phyloP scores from a whole-genome alignment of 1,139 yeast genomes.

The Casaregolazyma lundiana region DNA sequence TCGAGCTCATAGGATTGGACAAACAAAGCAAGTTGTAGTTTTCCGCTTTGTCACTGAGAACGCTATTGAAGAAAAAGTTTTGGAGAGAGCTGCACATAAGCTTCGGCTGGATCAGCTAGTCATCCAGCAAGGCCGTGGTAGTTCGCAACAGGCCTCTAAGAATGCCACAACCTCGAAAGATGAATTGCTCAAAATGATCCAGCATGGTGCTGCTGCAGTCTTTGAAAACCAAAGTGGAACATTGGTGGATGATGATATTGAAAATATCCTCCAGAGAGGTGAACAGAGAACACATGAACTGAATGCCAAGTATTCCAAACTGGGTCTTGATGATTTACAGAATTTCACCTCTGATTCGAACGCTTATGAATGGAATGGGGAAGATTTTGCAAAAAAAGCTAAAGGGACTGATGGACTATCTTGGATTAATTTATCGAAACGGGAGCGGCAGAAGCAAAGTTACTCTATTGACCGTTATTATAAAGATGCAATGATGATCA shows the following conservation, averaged over 20 bases:
- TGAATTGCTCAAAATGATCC: slow-evolving; percentile 90
- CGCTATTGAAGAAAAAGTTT: slow-evolving; percentile 93
- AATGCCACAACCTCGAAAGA: slow-evolving; percentile 54
- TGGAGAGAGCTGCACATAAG: slow-evolving; percentile 95
- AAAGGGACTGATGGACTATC: slow-evolving; percentile 39
- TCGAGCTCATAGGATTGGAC: slow-evolving; percentile 97
- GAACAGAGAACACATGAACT: slow-evolving; percentile 74
- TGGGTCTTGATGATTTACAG: slow-evolving; percentile 90
- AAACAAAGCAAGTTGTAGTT: slow-evolving; percentile 90
- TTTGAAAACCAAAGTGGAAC: slow-evolving; percentile 43
- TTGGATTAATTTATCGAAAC: slow-evolving; percentile 85
- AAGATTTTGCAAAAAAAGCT: slow-evolving; percentile 72
- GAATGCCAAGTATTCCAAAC: slow-evolving; percentile 72
- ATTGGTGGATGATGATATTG: slow-evolving; percentile 62
- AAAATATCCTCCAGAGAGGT: slow-evolving; percentile 69
- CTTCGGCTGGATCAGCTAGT: slow-evolving; percentile 89
- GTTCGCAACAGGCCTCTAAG: slow-evolving; percentile 33
- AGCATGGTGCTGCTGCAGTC: slow-evolving; percentile 90
- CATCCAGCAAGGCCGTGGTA: slow-evolving; percentile 85
- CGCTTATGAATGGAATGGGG: slow-evolving; percentile 97
- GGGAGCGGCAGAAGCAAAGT: slow-evolving; percentile 85
- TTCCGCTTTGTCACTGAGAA: slow-evolving; percentile 91
- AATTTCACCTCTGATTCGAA: slow-evolving; percentile 79
- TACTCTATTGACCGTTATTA: slow-evolving; percentile 87
- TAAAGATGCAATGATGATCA: slow-evolving; percentile 56